A percentile compares a stretch with the other conserved stretches of the same genome.
phyloP scores from a whole-genome alignment of 441 rosid genomes.

The Bruguiera hainesii region DNA sequence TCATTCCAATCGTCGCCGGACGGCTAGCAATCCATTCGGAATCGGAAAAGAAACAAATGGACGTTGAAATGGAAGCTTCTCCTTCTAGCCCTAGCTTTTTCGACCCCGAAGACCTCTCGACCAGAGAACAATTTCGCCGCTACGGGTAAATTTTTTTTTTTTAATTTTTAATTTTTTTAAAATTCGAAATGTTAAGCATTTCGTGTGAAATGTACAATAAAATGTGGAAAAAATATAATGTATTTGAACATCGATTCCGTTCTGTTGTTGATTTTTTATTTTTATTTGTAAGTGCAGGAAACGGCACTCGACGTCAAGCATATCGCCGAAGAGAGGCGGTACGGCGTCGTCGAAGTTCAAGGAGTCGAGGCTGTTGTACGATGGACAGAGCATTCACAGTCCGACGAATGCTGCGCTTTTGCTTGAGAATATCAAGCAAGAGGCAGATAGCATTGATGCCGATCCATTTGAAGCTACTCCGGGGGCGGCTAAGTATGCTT shows the following conservation, averaged over 20 bases:
- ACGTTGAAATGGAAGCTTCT: conserved; percentile 58
- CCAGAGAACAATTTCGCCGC: conserved; percentile 77
- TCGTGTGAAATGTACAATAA: too few relatives aligned
- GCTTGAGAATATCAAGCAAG: conserved; percentile 92
- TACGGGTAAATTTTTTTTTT: conserved; percentile 56
- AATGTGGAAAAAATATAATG: too few relatives aligned
- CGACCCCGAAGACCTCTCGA: conserved; percentile 65
- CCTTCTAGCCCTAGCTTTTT: conserved; percentile 40
- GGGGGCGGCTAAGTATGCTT: conserved; percentile 38
- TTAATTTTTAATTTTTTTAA: neutral
- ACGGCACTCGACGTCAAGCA: conserved; percentile 57
- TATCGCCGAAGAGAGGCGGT: conserved; percentile 49
- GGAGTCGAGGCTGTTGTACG: conserved; percentile 66
- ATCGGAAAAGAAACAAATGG: conserved; percentile 25
- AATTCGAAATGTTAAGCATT: neutral
- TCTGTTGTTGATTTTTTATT: neutral
- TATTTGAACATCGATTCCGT: neutral
- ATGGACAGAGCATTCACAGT: conserved; percentile 80
- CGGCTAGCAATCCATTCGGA: neutral
- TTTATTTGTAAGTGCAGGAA: conserved; percentile 43
- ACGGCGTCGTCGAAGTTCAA: conserved; percentile 50
- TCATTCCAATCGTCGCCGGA: neutral
- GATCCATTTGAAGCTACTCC: conserved; percentile 49
- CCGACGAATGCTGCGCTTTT: conserved; percentile 90
- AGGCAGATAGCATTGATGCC: conserved; percentile 57